These are phyloP conservation scores for Penicillium italicum DNA, from an alignment of 2,329 filamentous ascomycete genomes.

Conservation along the genomic window DNA sequence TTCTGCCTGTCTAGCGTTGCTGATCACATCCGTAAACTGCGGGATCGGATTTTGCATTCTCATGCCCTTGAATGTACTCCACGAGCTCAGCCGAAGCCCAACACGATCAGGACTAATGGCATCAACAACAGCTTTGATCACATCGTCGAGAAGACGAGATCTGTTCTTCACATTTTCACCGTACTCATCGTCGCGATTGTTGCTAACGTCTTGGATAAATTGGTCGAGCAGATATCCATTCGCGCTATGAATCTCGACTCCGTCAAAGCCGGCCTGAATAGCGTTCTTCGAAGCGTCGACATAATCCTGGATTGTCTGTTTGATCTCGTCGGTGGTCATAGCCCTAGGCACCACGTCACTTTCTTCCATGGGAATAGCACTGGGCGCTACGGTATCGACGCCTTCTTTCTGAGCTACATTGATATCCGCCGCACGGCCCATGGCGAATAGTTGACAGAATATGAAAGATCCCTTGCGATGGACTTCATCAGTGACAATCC, in stretches of 20 bases:
- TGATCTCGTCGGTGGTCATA: constrained; percentile 41
- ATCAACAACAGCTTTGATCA: constrained; percentile 42
- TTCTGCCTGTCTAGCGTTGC: constrained; percentile 47
- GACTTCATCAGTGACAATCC: not conserved
- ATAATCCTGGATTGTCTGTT: constrained; percentile 38
- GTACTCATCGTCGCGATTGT: constrained; percentile 48
- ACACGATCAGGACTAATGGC: constrained; percentile 43
- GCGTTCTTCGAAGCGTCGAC: constrained; percentile 47
- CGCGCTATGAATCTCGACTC: constrained; percentile 47
- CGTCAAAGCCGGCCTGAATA: constrained; percentile 52
- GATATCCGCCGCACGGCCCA: not conserved
- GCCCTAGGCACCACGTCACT: not conserved
- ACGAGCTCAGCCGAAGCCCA: constrained; percentile 45
- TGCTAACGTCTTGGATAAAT: constrained; percentile 47
- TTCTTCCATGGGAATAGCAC: not conserved
- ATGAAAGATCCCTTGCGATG: not conserved
- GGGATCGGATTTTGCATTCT: constrained; percentile 58
- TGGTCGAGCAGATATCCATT: constrained; percentile 52
- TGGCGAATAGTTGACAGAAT: not conserved
- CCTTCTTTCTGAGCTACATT: not conserved
- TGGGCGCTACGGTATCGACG: not conserved
- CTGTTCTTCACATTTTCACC: constrained; percentile 50
- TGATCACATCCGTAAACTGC: constrained; percentile 58
- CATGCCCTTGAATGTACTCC: constrained; percentile 43
- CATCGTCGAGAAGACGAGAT: constrained; percentile 52